A percentile compares a stretch with the other conserved stretches of the same genome.
phyloP scores from a whole-genome alignment of 2,329 filamentous ascomycete species.

The Colletotrichum shisoi region DNA sequence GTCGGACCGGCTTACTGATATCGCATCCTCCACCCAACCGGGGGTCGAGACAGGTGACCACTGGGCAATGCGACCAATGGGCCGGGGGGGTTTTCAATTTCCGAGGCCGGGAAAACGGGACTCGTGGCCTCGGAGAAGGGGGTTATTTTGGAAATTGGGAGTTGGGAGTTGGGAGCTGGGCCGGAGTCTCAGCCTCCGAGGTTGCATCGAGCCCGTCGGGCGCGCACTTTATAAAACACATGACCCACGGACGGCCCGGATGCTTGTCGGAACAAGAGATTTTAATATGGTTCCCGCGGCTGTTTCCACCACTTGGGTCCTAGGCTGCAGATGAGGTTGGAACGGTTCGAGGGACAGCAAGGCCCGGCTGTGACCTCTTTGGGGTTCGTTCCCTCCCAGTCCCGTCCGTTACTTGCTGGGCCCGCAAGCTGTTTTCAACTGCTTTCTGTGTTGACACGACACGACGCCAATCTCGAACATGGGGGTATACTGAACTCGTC shows the following conservation, averaged over 20 bases:
- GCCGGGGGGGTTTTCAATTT: neutral
- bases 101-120: slow-evolving; percentile 15
- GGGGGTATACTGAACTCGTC: neutral
- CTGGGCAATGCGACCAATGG: slow-evolving; percentile 4
- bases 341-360: neutral
- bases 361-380: slow-evolving; percentile 2
- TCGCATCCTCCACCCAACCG: slow-evolving; percentile 8
- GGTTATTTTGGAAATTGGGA: neutral
- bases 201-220: slow-evolving; percentile 33
- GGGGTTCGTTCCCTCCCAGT: neutral
- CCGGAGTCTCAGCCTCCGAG: slow-evolving; percentile 33
- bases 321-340: neutral
- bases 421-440: neutral
- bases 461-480: neutral
- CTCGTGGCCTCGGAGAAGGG: neutral
- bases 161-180: neutral
- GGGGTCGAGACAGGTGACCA: slow-evolving; percentile 15
- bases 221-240: slow-evolving; percentile 9
- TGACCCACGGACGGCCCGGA: slow-evolving; percentile 25
- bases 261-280: slow-evolving; percentile 15
- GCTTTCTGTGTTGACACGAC: neutral
- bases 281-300: neutral
- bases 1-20: slow-evolving; percentile 31
- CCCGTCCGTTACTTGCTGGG: neutral
- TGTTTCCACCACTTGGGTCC: slow-evolving; percentile 27